Base-by-base conservation (phyloP, 129 eudicot genomes). In the Escallonia herrerae region DNA sequence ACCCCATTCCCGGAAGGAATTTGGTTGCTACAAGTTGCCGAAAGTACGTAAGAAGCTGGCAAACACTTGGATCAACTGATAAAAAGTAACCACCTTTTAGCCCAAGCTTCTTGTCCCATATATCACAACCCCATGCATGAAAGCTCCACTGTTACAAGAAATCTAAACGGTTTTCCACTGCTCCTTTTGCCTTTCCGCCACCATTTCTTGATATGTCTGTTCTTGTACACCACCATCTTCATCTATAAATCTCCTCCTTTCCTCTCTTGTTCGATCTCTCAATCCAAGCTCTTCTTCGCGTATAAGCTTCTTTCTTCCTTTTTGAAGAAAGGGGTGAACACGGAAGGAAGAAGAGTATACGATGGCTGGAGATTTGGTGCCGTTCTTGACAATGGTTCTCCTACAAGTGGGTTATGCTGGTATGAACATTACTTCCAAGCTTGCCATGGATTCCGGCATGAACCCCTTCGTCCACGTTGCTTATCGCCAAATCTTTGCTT, bases 371-470 rank as follows among this genome's bases (percentile, higher is more conserved):
- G 77, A 71, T 39, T 45, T 69, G 7, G 14, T 81, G 63, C 80
- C 95, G 2, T 69, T 82, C 40, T 5, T 77, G 66, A 52, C 63
- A 3, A 88, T 88, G 96, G 85, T 82, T 43, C 22, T 82, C 1
- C 84, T 88, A 2, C 93, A 88, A 57, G 37, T 82, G 8, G 89
- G 81, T 56, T 88, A 68, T 67, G 96, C 93, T 0, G 89, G 84
- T 1, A 88, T 84, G 96, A 84, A 82, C 60, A 88, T 88, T 13
- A 39, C 82, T 5, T 82, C 93, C 2, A 88, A 84, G 75, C 80
- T 88, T 42, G 93, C 96, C 38, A 72, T 88, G 71, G 86, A 88
- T 82, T 72, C 89, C 0, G 93, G 96, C 10, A 85, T 88, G 96
- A 77, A 82, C 60, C 93, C 96, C 48, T 71, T 72, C 58, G 71